Evolutionary conservation across 768 basidiomycete genomes (phyloP).

Genomic region (Mycena alexandri): DNA sequence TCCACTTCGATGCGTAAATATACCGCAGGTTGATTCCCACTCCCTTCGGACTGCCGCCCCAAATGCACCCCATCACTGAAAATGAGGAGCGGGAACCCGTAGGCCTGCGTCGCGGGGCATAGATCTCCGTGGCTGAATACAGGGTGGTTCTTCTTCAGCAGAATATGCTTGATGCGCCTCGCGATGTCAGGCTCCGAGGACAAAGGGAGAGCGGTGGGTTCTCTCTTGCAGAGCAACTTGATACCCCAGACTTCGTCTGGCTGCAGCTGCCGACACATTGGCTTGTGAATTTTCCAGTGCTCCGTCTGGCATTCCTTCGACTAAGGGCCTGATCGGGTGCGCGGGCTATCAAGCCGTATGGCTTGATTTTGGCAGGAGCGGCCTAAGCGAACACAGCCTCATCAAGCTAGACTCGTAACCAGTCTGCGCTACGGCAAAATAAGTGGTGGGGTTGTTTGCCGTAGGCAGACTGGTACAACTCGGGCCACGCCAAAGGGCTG

Average conservation of each 20-base stretch:
- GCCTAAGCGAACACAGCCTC: too few relatives aligned
- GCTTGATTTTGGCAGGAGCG: too few relatives aligned
- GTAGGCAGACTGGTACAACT: too few relatives aligned
- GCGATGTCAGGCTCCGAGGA: constrained; percentile 17
- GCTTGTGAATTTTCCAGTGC: constrained; percentile 43
- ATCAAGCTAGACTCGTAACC: too few relatives aligned
- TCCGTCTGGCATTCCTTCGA: constrained; percentile 38
- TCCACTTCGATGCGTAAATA: constrained; percentile 40
- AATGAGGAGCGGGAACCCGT: constrained; percentile 37
- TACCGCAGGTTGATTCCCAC: constrained; percentile 39
- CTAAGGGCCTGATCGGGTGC: too few relatives aligned
- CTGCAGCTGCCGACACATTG: constrained; percentile 33
- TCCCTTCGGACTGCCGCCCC: constrained; percentile 13
- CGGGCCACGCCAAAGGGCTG: too few relatives aligned
- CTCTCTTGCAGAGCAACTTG: constrained; percentile 33
- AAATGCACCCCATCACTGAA: constrained; percentile 34
- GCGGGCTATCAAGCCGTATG: too few relatives aligned
- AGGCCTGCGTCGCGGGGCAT: constrained; percentile 35
- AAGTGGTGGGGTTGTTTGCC: too few relatives aligned
- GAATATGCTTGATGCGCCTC: constrained; percentile 37
- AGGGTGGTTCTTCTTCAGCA: constrained; percentile 35
- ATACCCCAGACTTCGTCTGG: constrained; percentile 41
- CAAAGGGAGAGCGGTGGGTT: constrained; percentile 20
- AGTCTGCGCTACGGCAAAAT: too few relatives aligned
- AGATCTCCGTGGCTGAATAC: constrained; percentile 38